Percentiles rank a stretch among this genome's conserved stretches.
These are phyloP conservation scores for Epichloe gansuensis DNA, from an alignment of 2,329 filamentous ascomycete genomes.

Conservation along the genomic window DNA sequence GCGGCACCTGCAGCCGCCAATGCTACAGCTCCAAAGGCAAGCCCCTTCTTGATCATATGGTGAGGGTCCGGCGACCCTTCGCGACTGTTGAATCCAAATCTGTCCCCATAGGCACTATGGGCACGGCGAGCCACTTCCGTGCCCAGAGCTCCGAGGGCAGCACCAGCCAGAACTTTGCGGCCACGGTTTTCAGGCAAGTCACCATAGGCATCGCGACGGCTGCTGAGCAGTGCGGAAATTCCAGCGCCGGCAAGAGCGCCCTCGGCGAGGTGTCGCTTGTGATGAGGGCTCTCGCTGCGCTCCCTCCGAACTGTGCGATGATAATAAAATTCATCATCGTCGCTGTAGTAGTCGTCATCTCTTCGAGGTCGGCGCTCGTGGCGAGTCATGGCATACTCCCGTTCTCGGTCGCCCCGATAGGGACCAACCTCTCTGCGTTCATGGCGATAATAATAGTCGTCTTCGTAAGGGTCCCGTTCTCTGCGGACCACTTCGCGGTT, in stretches of 20 bases:
- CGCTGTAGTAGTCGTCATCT: constrained; percentile 30
- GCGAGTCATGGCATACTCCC: constrained; percentile 19
- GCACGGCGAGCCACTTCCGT: constrained; percentile 48
- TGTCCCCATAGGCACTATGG: constrained; percentile 46
- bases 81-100: constrained; percentile 23
- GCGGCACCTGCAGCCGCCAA: constrained; percentile 52
- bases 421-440: constrained; percentile 31
- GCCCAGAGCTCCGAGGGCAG: constrained; percentile 48
- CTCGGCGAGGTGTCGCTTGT: constrained; percentile 47
- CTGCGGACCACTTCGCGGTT: constrained; percentile 21
- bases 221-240: constrained; percentile 43
- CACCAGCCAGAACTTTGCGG: constrained; percentile 47
- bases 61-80: constrained; percentile 27
- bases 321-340: constrained; percentile 36
- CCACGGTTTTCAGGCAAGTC: constrained; percentile 39
- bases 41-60: constrained; percentile 44
- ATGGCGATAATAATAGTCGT: constrained; percentile 40
- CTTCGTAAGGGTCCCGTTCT: constrained; percentile 26
- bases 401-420: constrained; percentile 19
- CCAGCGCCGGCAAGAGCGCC: constrained; percentile 53
- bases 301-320: constrained; percentile 35
- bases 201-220: constrained; percentile 38
- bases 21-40: constrained; percentile 50
- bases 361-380: constrained; percentile 29
- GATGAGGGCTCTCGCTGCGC: constrained; percentile 37